Percentiles rank a stretch among this genome's conserved stretches.
Conservation (phyloP, 768 basidiomycete species). For the Leccinum variicolor region DNA sequence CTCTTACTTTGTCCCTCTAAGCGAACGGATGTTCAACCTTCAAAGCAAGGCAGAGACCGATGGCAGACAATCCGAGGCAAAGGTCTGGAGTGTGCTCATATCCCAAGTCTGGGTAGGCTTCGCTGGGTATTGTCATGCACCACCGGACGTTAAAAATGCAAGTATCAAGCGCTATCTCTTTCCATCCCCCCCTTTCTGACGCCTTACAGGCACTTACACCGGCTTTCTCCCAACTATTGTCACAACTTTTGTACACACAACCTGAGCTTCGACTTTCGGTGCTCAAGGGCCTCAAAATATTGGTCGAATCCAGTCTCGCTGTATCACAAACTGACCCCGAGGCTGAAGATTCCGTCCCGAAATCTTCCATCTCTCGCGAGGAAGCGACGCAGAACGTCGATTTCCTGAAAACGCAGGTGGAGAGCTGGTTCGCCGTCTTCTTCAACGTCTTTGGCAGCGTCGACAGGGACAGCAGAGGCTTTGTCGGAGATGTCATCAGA, state of each 20-base stretch:
- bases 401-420: conserved; percentile 73
- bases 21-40: conserved; percentile 87
- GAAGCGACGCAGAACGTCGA: conserved; percentile 65
- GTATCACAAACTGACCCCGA: conserved; percentile 38
- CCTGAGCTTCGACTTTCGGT: conserved; percentile 79
- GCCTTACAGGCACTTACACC: conserved; percentile 61
- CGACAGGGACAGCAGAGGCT: conserved; percentile 65
- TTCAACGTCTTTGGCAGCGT: conserved; percentile 96
- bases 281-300: conserved; percentile 71
- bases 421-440: conserved; percentile 92
- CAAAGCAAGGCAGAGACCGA: conserved; percentile 77
- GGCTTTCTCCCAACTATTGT: conserved; percentile 83
- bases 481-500: conserved; percentile 85
- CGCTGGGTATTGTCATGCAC: conserved; percentile 83
- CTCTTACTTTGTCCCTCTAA: conserved; percentile 88
- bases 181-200: conserved; percentile 1
- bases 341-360: conserved; percentile 24
- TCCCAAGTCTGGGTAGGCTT: conserved; percentile 93
- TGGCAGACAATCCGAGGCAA: conserved; percentile 77
- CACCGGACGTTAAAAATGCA: conserved; percentile 72
- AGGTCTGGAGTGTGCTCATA: conserved; percentile 93
- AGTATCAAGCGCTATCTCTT: conserved; percentile 11
- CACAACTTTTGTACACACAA: conserved; percentile 90
- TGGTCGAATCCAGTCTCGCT: conserved; percentile 77
- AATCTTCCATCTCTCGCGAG: conserved; percentile 43